phyloP scores from a whole-genome alignment of 768 basidiomycete species.

The Mycena belliarum region DNA sequence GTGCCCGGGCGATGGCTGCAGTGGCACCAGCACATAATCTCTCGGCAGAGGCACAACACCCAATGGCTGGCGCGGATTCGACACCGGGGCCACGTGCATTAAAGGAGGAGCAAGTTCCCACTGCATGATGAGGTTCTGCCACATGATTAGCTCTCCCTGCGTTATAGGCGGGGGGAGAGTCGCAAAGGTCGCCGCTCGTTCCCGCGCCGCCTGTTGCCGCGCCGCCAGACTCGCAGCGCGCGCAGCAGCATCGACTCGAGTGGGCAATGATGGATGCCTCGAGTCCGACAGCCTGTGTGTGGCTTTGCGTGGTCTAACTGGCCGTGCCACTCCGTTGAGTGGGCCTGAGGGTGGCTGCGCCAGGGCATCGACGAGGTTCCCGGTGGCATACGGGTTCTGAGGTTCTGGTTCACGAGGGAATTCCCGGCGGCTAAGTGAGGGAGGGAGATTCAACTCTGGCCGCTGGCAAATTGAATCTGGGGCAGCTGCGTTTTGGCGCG shows the following conservation, averaged over 20 bases:
- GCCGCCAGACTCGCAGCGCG: neutral
- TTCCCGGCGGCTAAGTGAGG: neutral
- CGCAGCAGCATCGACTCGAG: neutral
- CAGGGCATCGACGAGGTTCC: slow-evolving; percentile 6
- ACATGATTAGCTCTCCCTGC: too few relatives aligned
- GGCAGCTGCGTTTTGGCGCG: neutral
- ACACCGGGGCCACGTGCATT: too few relatives aligned
- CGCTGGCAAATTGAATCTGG: neutral
- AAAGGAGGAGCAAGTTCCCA: too few relatives aligned
- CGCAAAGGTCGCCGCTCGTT: too few relatives aligned
- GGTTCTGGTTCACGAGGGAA: neutral
- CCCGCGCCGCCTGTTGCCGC: neutral
- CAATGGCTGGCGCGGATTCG: too few relatives aligned
- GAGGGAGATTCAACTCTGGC: neutral
- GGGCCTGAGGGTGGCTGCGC: neutral
- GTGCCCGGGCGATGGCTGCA: neutral
- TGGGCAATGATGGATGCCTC: neutral
- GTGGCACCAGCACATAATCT: too few relatives aligned
- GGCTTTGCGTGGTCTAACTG: neutral
- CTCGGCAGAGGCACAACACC: too few relatives aligned
- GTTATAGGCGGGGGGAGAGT: too few relatives aligned
- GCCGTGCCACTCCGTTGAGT: neutral
- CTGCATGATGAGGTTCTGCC: too few relatives aligned
- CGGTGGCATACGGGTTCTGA: slow-evolving; percentile 1
- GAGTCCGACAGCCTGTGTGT: neutral